These are phyloP conservation scores for Carallia brachiata DNA, from an alignment of 345 rosid species.

Conservation along the genomic window DNA sequence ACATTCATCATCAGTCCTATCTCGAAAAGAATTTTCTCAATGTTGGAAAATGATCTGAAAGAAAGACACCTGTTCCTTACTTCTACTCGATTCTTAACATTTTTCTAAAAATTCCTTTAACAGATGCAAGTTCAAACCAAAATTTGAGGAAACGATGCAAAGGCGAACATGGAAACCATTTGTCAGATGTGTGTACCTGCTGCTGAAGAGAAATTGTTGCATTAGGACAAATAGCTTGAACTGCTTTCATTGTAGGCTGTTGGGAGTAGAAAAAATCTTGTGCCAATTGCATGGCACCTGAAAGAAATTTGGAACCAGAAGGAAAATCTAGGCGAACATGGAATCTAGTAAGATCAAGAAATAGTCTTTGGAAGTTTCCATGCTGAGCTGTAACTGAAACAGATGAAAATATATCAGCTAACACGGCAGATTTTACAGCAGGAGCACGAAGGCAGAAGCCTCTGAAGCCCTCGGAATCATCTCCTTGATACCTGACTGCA, in stretches of 20 bases:
- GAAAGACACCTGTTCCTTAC: not conserved
- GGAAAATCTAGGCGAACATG: constrained; percentile 73
- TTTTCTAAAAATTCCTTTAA: not conserved
- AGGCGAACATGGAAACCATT: constrained; percentile 5
- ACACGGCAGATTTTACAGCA: constrained; percentile 50
- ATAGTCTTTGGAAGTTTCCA: constrained; percentile 73
- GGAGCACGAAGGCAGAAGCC: constrained; percentile 51
- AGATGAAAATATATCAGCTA: constrained; percentile 74
- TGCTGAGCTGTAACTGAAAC: constrained; percentile 74
- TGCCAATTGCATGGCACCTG: constrained; percentile 53
- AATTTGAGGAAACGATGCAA: not conserved
- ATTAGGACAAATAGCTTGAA: constrained; percentile 63
- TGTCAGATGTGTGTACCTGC: constrained; percentile 52
- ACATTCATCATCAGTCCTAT: too few relatives aligned
- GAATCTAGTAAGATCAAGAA: constrained; percentile 76
- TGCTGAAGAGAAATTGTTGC: constrained; percentile 77
- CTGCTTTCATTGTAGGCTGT: constrained; percentile 50
- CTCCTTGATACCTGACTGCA: constrained; percentile 38
- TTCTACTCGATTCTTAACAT: not conserved
- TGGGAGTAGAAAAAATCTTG: constrained; percentile 61
- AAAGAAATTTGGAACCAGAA: constrained; percentile 66
- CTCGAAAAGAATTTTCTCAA: not conserved
- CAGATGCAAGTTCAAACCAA: not conserved
- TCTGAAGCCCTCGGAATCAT: constrained; percentile 30
- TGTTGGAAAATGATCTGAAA: not conserved